Evolutionary conservation across 176 grass and related monocot species (phyloP), one percentile per base, ranked within the genome.

Genomic region (Oryza glaberrima): DNA sequence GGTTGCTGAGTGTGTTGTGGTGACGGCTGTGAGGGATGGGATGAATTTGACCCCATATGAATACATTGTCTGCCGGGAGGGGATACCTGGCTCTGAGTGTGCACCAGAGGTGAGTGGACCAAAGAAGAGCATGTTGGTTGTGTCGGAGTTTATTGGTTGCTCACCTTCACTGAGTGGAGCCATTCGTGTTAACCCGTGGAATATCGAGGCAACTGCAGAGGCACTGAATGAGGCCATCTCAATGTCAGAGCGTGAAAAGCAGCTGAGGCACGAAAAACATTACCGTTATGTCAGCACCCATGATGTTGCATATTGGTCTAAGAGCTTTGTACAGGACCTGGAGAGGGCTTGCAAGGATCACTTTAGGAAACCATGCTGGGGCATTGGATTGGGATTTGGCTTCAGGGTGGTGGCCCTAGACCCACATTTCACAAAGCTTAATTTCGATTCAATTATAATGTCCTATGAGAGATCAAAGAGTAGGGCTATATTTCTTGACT

Each of bases 21-120:
- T 97, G 60, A 97, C 94, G 0, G 94, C 94, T 45, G 94, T 97
- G 64, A 86, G 94, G 70, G 94, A 97, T 79, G 94, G 94, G 65
- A 97, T 97, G 94, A 97, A 97, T 78, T 82, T 97, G 40, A 97
- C 90, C 2, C 94, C 94, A 26, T 97, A 97, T 58, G 94, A 97
- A 54, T 97, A 97, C 73, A 92, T 97, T 81, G 92, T 94, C 73
- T 92, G 89, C 61, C 64, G 94, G 69, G 76, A 94, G 58, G 92
- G 92, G 51, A 88, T 93, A 35, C 78, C 76, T 81, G 84, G 80
- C 22, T 82, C 88, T 2, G 82, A 85, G 13, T 90, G 73, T 22
- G 70, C 17, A 8, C 83, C 88, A 14, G 86, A 79, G 61, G 43
- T 87, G 22, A 85, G 76, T 4, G 81, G 83, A 40, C 82, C 89